Percentiles rank a stretch among this genome's conserved stretches.
These are phyloP conservation scores for Inosperma sp. DNA, from an alignment of 768 basidiomycete species.

Conservation along the genomic window DNA sequence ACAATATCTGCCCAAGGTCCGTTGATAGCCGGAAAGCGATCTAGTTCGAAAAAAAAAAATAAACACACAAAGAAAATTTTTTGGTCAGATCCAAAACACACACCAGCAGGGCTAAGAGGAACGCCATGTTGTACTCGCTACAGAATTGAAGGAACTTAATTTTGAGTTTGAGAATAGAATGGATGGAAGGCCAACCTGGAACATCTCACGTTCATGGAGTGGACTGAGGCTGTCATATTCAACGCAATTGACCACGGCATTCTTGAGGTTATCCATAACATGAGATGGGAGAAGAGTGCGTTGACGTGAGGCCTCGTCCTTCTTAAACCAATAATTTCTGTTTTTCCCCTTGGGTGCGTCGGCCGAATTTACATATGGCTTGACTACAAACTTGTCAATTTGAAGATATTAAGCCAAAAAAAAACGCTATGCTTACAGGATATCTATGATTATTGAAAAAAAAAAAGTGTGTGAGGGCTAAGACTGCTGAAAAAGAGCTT, in stretches of 20 bases:
- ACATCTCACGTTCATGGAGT: constrained; percentile 64
- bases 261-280: constrained; percentile 34
- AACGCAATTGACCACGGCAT: constrained; percentile 46
- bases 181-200: constrained; percentile 37
- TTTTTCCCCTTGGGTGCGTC: background rate
- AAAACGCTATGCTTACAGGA: background rate
- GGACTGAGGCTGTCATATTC: constrained; percentile 47
- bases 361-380: background rate
- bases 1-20: constrained; percentile 43
- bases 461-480: too few relatives aligned
- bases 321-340: constrained; percentile 24
- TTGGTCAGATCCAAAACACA: constrained; percentile 10
- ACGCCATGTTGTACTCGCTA: constrained; percentile 52
- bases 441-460: background rate
- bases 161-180: constrained; percentile 1
- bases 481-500: too few relatives aligned
- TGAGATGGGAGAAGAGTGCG: constrained; percentile 15
- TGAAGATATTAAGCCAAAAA: background rate
- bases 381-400: background rate
- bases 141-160: background rate
- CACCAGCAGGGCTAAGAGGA: constrained; percentile 46
- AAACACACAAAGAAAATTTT: background rate
- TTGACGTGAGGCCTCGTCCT: constrained; percentile 17
- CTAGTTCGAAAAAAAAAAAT: constrained; percentile 22
- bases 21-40: constrained; percentile 47